Evolutionary conservation across 176 grass and related monocot genomes (phyloP), one percentile per base, ranked within the genome.

Genomic region (Ensete glaucum): DNA sequence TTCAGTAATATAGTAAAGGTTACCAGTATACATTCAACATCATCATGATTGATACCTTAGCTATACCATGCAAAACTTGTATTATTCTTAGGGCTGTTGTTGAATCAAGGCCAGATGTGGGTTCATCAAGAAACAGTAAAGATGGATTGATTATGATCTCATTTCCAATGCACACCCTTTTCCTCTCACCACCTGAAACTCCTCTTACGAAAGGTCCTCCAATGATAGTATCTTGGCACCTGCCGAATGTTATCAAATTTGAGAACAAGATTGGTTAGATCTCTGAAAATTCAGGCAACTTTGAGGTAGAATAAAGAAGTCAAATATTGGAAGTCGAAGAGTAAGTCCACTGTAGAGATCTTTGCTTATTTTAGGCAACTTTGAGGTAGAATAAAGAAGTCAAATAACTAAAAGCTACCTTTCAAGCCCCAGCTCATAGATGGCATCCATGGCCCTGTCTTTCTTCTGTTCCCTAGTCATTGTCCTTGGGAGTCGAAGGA

Each of bases 71-170:
- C 24, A 96, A 74, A 66, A 96, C 87, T 72, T 93, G 85, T 64
- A 93, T 77, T 21, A 83, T 97, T 64, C 90, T 81, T 15, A 97
- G 83, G 54, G 90, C 90, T 75, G 90, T 97, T 80, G 93, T 97
- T 71, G 90, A 97, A 82, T 97, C 93, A 51, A 97, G 53, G 53
- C 93, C 90, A 65, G 93, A 97, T 59, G 93, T 97, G 26, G 90
- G 93, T 62, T 97, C 93, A 59, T 97, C 93, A 67, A 97, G 90
- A 68, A 97, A 91, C 19, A 97, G 62, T 76, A 97, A 85, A 81
- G 93, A 97, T 49, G 93, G 93, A 24, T 93, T 97, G 53, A 93
- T 86, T 70, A 97, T 88, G 63, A 97, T 97, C 90, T 97, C 93
- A 70, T 86, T 90, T 51, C 90, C 93, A 29, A 97, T 93, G 70